Base-by-base conservation (phyloP, 2,329 filamentous ascomycete species). In the Colletotrichum abscissum region DNA sequence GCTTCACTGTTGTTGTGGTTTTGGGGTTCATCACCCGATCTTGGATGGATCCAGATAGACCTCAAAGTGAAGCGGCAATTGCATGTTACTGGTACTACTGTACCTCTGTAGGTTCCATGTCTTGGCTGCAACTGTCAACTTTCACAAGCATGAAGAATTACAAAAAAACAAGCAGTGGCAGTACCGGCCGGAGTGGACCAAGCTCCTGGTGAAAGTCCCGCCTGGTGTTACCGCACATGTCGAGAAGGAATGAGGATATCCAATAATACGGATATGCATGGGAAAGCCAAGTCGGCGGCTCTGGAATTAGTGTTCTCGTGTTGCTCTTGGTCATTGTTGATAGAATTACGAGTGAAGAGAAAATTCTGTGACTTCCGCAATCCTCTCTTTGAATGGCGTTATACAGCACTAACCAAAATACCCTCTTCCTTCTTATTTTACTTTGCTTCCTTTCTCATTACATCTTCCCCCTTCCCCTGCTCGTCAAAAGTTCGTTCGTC, bases 361-460 rank as follows among this genome's bases (percentile, higher is more conserved):
- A 69, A 69, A 30, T 24, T 62, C 14, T 22, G n/a, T 22, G 19
- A 9, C 38, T 60, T 70, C 70, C 70, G 70, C 60, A 33, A 70
- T 70, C 16, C n/a, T 57, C 33, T 28, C 46, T n/a, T 33, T 56
- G 55, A 38, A 73, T 73, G 54, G 46, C 67, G 70, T 73, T 70
- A 62, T 69, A 55, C 66, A 54, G 14, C 42, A 33, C 66, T 60
- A 64, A 33, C 54, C 30, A 19, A 60, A 33, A 55, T 16, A 9
- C 26, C 62, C 22, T 55, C 30, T 19, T 38, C 1, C 22, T 6
- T 35, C 49, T 49, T 35, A 28, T 30, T 14, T 35, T 38, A 14
- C 22, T 38, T 19, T 56, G 6, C 3, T 28, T 22, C 9, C 9
- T 9, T 7, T 49, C 59, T 24, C 38, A 42, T 42, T 6, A 35